phyloP scores from a whole-genome alignment of 306 rosid species.

The Alnus rubra region DNA sequence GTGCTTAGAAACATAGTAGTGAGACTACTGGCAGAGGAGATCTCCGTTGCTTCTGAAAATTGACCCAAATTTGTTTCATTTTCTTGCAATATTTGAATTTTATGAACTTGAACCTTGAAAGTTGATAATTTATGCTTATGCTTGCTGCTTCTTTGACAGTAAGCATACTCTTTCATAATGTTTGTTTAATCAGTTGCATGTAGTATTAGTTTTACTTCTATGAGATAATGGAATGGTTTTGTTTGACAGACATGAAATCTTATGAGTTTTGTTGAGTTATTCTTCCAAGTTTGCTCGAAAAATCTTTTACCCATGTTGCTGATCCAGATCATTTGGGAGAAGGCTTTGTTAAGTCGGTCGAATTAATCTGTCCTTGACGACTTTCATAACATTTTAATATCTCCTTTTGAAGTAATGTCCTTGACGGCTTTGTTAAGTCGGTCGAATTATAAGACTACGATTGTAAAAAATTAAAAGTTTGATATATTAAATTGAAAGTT shows the following conservation, averaged over 20 bases:
- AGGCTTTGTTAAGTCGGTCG: no score
- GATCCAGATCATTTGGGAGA: no score
- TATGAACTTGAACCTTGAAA: neutral
- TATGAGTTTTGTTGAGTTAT: no score
- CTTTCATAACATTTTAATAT: no score
- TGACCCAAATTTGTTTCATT: neutral
- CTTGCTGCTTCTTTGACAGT: neutral
- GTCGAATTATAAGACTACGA: no score
- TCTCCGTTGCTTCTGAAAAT: neutral
- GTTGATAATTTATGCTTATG: neutral
- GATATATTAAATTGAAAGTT: no score
- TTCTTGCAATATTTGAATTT: neutral
- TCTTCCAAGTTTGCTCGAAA: neutral
- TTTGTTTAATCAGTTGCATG: neutral
- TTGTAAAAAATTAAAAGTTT: no score
- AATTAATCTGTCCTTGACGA: no score
- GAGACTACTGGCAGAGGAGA: neutral
- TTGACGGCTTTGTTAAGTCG: no score
- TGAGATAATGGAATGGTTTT: neutral
- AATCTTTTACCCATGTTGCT: neutral
- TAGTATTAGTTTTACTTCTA: neutral
- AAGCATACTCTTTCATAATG: neutral
- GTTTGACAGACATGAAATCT: neutral
- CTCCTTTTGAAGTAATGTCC: no score
- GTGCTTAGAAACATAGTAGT: constrained; percentile 35